Evolutionary conservation across 2,329 filamentous ascomycete genomes (phyloP), one percentile per base, ranked within the genome.

Genomic region (Emmonsiellopsis sp.): DNA sequence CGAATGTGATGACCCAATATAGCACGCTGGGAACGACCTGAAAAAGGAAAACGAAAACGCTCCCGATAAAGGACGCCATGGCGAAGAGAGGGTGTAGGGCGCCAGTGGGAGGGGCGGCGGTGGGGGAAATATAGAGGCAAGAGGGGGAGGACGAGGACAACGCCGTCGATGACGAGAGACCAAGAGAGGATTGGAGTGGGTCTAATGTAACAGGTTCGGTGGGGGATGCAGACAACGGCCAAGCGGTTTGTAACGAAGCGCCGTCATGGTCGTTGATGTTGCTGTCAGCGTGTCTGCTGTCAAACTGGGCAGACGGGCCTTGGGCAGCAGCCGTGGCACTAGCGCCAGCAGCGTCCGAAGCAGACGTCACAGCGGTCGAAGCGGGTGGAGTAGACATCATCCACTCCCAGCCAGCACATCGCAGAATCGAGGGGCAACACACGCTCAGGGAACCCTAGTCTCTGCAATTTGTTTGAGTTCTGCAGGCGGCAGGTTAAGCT

Each of bases 1-100:
- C 81, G 64, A 95, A 87, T 56, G 87, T 88, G 61, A 95, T 82
- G 52, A 84, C 71, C 84, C 87, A 95, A 72, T 93, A 94, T 51
- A 85, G 68, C 37, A 80, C 55, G 56, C 76, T 76, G 44, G 82
- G 82, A 50, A 85, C 68, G 53, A 81, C 73, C 57, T 74, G 73
- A 55, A 80, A 66, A 48, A 75, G 60, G 51, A 76, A 70, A 55
- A 78, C 65, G 53, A 81, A 67, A 42, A 55, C 33, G 14, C 53
- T 47, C 13, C 52, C 54, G 2, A 55, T 27, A 34, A 51, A 55
- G 39, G 51, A 47, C 42, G 56, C 57, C 57, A 59, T 59, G 39
- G 57, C 43, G 49, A 57, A 49, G 44, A 52, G 27, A 17, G 44
- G 11, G 36, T 27, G 21, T 27, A 37, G 32, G 42, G 17, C 37